A percentile compares a stretch with the other conserved stretches of the same genome.
Conservation (phyloP, 768 basidiomycete genomes). For the Collybia nuda region DNA sequence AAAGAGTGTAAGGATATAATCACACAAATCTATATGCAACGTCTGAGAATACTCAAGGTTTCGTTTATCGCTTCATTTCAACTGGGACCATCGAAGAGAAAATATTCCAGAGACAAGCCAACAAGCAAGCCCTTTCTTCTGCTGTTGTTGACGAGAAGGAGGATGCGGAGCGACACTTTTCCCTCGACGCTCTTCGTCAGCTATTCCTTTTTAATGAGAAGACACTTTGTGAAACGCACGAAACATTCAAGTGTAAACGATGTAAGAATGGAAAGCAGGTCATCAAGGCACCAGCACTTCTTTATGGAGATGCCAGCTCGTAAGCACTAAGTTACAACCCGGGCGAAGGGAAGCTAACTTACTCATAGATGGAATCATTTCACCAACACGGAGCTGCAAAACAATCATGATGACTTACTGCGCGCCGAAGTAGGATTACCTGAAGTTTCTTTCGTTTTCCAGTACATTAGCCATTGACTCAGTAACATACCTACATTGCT, state of each 20-base stretch:
- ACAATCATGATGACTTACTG: constrained; percentile 93
- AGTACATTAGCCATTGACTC: constrained; percentile 84
- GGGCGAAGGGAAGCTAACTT: not conserved
- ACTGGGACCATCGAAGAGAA: constrained; percentile 99
- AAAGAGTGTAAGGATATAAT: constrained; percentile 79
- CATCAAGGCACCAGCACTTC: constrained; percentile 77
- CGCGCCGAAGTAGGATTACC: constrained; percentile 83
- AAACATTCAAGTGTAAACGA: constrained; percentile 95
- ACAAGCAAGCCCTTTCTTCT: constrained; percentile 94
- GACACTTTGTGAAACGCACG: constrained; percentile 92
- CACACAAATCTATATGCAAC: no score
- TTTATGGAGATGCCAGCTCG: constrained; percentile 98
- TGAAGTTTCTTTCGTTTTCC: constrained; percentile 94
- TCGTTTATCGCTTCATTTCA: constrained; percentile 97
- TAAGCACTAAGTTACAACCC: constrained; percentile 41
- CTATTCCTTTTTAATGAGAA: constrained; percentile 89
- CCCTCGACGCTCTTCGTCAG: constrained; percentile 82
- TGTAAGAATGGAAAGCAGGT: constrained; percentile 85
- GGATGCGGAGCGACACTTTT: constrained; percentile 94
- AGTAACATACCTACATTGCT: not conserved
- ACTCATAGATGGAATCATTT: constrained; percentile 92
- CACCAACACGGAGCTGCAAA: constrained; percentile 82
- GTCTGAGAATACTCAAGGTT: constrained; percentile 50
- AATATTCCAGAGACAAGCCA: constrained; percentile 96
- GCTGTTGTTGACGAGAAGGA: constrained; percentile 99